Evolutionary conservation across 305 asterid genomes (phyloP).

Genomic region (Stenogyne calaminthoides): DNA sequence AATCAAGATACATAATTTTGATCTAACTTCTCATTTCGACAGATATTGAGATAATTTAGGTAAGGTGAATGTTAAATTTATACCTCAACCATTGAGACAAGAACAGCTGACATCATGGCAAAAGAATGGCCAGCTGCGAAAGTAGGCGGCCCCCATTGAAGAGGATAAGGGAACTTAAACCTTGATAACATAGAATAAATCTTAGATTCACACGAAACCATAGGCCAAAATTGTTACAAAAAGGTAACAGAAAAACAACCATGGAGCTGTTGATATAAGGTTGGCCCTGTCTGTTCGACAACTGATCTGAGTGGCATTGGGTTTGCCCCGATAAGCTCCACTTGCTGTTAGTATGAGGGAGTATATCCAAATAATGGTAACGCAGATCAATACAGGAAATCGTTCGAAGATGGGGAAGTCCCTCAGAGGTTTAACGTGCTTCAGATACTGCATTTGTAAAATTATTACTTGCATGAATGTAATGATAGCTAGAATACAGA

Average conservation of each 20-base stretch:
- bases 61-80: background rate
- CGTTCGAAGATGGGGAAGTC: slow-evolving; percentile 94
- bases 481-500: slow-evolving; percentile 3
- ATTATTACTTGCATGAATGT: slow-evolving; percentile 36
- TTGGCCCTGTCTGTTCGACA: slow-evolving; percentile 89
- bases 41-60: background rate
- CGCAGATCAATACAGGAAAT: slow-evolving; percentile 78
- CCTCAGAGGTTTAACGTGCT: slow-evolving; percentile 79
- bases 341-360: slow-evolving; percentile 82
- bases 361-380: slow-evolving; percentile 79
- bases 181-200: slow-evolving; percentile 40
- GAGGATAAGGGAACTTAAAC: slow-evolving; percentile 94
- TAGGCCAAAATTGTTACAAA: background rate
- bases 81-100: slow-evolving; percentile 99
- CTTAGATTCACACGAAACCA: slow-evolving; percentile 12
- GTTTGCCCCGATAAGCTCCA: slow-evolving; percentile 78
- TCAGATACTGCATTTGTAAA: slow-evolving; percentile 75
- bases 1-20: slow-evolving; percentile 12
- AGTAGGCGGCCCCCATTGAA: slow-evolving; percentile 99
- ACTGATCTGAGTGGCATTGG: slow-evolving; percentile 60
- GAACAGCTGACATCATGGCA: slow-evolving; percentile 99
- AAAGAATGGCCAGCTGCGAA: slow-evolving; percentile 85
- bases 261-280: slow-evolving; percentile 89
- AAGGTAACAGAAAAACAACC: slow-evolving; percentile 48
- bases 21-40: slow-evolving; percentile 1